phyloP scores from a whole-genome alignment of 345 rosid species.

The Noccaea caerulescens region DNA sequence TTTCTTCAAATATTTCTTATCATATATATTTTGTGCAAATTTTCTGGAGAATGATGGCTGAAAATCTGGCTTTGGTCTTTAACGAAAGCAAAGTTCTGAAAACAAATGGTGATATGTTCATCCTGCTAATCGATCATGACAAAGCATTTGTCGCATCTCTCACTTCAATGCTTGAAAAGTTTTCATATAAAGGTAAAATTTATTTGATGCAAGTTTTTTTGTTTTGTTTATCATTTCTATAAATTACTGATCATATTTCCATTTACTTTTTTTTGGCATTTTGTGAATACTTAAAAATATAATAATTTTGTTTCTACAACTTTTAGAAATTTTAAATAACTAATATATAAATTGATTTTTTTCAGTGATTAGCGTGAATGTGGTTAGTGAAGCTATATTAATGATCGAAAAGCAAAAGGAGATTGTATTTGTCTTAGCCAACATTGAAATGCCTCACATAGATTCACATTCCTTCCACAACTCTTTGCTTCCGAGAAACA shows the following conservation, averaged over 20 bases:
- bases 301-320: too few relatives aligned
- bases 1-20: background rate
- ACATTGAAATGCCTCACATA: slow-evolving; percentile 39
- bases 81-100: background rate
- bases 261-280: too few relatives aligned
- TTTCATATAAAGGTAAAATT: slow-evolving; percentile 24
- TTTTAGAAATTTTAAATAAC: background rate
- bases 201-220: too few relatives aligned
- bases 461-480: slow-evolving; percentile 36
- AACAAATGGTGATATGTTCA: background rate
- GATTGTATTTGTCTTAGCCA: slow-evolving; percentile 54
- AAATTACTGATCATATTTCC: too few relatives aligned
- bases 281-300: too few relatives aligned
- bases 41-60: slow-evolving; percentile 2
- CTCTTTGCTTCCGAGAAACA: slow-evolving; percentile 14
- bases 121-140: slow-evolving; percentile 36
- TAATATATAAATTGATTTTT: slow-evolving; percentile 1
- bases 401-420: slow-evolving; percentile 38
- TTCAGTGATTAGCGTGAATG: slow-evolving; percentile 49
- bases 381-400: slow-evolving; percentile 41
- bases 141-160: background rate
- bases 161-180: slow-evolving; percentile 1
- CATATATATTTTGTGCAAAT: background rate
- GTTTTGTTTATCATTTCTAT: too few relatives aligned
- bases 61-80: background rate